These are phyloP conservation scores for Exsudoporus frostii DNA, from an alignment of 768 basidiomycete genomes.

Conservation along the genomic window DNA sequence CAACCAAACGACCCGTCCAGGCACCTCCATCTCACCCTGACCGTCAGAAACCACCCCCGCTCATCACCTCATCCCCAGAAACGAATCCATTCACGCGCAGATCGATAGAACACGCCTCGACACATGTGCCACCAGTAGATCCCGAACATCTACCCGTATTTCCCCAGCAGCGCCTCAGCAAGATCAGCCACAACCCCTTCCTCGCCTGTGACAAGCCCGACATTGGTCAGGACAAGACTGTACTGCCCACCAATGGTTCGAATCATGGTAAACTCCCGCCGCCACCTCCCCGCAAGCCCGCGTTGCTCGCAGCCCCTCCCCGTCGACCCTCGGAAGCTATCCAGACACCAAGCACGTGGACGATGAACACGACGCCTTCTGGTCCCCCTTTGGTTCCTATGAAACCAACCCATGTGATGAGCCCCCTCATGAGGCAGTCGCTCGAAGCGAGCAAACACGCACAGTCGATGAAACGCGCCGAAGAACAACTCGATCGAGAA, in stretches of 20 bases:
- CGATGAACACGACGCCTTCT: not conserved
- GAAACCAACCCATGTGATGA: constrained; percentile 47
- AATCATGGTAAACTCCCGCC: constrained; percentile 28
- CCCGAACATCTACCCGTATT: not conserved
- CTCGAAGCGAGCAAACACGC: constrained; percentile 71
- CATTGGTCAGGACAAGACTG: constrained; percentile 6
- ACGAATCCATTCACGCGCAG: constrained; percentile 29
- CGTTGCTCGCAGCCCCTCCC: constrained; percentile 9
- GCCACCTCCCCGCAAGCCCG: constrained; percentile 37
- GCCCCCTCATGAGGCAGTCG: constrained; percentile 67
- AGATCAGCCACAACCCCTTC: constrained; percentile 32
- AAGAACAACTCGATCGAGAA: constrained; percentile 65
- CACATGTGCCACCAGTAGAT: not conserved
- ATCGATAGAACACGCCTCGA: constrained; percentile 14
- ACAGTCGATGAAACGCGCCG: constrained; percentile 65
- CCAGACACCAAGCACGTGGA: constrained; percentile 1
- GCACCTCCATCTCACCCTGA: constrained; percentile 30
- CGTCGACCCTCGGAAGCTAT: constrained; percentile 23
- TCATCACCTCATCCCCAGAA: constrained; percentile 21
- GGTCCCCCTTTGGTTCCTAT: constrained; percentile 22
- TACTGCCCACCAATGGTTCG: not conserved
- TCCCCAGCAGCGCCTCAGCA: constrained; percentile 16
- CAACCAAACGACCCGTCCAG: constrained; percentile 20
- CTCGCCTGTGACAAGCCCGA: constrained; percentile 23
- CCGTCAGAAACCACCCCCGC: constrained; percentile 22